phyloP scores from a whole-genome alignment of 23 red algal species.

The Agarophyton chilense region DNA sequence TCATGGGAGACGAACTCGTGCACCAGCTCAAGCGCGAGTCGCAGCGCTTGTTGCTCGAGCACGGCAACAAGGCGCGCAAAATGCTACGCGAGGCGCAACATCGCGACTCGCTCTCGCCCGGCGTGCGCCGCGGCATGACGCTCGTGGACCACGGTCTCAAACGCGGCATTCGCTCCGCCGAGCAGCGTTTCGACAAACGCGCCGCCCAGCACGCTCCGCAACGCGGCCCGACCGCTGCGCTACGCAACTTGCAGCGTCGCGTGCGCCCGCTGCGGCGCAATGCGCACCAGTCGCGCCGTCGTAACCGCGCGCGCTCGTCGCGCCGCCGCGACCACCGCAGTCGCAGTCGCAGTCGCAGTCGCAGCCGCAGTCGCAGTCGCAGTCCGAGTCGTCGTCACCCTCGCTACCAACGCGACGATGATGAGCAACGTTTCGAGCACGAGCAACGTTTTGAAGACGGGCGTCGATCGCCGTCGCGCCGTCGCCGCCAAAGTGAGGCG shows the following conservation, averaged over 20 bases:
- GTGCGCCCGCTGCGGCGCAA: too few species aligned
- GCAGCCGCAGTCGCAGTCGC: too few species aligned
- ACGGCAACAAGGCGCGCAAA: not conserved
- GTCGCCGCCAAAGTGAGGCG: not conserved
- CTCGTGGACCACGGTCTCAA: not conserved
- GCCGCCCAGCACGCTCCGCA: not conserved
- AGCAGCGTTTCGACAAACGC: not conserved
- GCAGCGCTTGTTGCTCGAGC: not conserved
- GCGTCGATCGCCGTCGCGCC: not conserved
- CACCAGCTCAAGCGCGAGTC: slow-evolving; percentile 10
- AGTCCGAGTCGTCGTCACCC: not conserved
- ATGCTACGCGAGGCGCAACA: not conserved
- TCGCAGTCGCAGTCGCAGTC: too few species aligned
- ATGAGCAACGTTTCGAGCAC: not conserved
- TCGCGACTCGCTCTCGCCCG: not conserved
- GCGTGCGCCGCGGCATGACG: not conserved
- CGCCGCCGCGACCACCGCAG: not conserved
- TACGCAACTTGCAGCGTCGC: not conserved
- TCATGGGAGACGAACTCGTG: slow-evolving; percentile 12
- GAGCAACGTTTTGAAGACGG: too few species aligned
- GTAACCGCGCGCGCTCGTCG: not conserved
- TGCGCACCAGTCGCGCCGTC: not conserved
- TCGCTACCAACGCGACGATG: not conserved
- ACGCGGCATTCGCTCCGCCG: not conserved
- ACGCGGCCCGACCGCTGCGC: not conserved